These are phyloP conservation scores for Anthracocystis panici-leucophaei DNA, from an alignment of 1,284 basidiomycete genomes.

Conservation along the genomic window DNA sequence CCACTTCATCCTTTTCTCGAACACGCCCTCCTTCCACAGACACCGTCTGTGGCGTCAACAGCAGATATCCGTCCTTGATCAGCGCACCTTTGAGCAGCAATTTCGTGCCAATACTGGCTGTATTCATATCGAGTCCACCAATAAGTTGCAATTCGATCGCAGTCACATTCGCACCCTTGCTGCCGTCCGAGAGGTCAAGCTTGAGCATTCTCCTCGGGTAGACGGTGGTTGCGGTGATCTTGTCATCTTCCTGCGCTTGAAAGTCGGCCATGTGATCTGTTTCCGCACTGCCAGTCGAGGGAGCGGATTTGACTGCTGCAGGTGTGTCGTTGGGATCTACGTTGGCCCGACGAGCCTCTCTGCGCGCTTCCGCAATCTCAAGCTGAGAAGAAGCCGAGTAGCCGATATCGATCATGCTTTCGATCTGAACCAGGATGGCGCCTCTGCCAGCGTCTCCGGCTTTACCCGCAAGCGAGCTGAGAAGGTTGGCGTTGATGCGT, in stretches of 20 bases:
- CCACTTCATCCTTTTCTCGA: constrained; percentile 16
- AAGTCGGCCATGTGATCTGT: constrained; percentile 48
- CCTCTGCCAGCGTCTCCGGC: constrained; percentile 21
- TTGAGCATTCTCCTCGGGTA: constrained; percentile 94
- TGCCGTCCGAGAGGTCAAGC: constrained; percentile 86
- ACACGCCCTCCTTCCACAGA: constrained; percentile 34
- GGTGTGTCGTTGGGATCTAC: constrained; percentile 30
- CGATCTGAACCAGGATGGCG: constrained; percentile 38
- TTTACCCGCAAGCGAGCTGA: constrained; percentile 8
- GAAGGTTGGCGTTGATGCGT: constrained; percentile 1
- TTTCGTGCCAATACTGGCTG: constrained; percentile 35
- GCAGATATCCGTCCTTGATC: constrained; percentile 29
- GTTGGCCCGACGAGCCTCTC: constrained; percentile 32
- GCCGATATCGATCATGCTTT: constrained; percentile 49
- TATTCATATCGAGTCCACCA: constrained; percentile 42
- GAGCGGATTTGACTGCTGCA: constrained; percentile 14
- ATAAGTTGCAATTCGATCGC: constrained; percentile 42
- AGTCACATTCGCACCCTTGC: constrained; percentile 86
- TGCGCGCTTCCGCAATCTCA: constrained; percentile 46
- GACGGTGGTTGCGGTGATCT: constrained; percentile 79
- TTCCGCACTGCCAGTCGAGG: constrained; percentile 72
- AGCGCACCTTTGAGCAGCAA: constrained; percentile 32
- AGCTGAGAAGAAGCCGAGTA: constrained; percentile 38
- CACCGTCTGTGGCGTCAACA: constrained; percentile 28
- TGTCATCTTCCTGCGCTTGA: constrained; percentile 50